Evolutionary conservation across 805 yeast genomes (phyloP).

Genomic region (Candida krabiensis): DNA sequence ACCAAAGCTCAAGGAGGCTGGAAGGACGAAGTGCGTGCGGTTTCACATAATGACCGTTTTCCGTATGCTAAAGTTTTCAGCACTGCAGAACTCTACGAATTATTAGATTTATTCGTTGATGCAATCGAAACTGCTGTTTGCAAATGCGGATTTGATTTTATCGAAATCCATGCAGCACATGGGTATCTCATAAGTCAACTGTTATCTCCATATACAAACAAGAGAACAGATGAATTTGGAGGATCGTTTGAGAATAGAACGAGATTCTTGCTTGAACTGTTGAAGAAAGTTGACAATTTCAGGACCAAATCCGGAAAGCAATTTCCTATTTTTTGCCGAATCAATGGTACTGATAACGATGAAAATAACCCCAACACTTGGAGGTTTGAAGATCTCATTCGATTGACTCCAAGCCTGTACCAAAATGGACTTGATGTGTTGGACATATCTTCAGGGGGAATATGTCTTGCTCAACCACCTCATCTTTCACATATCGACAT

Average conservation of each 20-base stretch:
- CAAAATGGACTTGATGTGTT: slow-evolving; percentile 48
- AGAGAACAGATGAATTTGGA: slow-evolving; percentile 63
- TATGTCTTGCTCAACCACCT: slow-evolving; percentile 28
- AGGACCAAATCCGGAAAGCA: slow-evolving; percentile 32
- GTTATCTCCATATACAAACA: slow-evolving; percentile 44
- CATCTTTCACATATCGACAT: slow-evolving; percentile 39
- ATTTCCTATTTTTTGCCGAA: slow-evolving; percentile 47
- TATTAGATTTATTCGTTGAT: slow-evolving; percentile 42
- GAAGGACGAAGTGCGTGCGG: slow-evolving; percentile 44
- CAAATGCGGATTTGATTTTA: slow-evolving; percentile 57
- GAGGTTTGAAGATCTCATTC: slow-evolving; percentile 45
- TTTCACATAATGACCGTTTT: slow-evolving; percentile 34
- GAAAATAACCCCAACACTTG: slow-evolving; percentile 40
- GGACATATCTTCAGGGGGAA: slow-evolving; percentile 59
- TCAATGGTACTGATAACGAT: slow-evolving; percentile 45
- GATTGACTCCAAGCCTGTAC: slow-evolving; percentile 39
- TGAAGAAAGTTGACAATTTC: slow-evolving; percentile 41
- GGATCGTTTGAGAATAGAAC: slow-evolving; percentile 61
- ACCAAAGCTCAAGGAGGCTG: slow-evolving; percentile 40
- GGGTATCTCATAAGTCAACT: slow-evolving; percentile 57
- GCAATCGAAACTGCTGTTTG: slow-evolving; percentile 52
- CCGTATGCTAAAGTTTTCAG: slow-evolving; percentile 44
- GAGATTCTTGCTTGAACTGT: slow-evolving; percentile 47
- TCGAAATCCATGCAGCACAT: slow-evolving; percentile 66
- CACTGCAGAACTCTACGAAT: slow-evolving; percentile 37